Conservation (phyloP, 768 basidiomycete genomes). For the Leccinum truebloodii region DNA sequence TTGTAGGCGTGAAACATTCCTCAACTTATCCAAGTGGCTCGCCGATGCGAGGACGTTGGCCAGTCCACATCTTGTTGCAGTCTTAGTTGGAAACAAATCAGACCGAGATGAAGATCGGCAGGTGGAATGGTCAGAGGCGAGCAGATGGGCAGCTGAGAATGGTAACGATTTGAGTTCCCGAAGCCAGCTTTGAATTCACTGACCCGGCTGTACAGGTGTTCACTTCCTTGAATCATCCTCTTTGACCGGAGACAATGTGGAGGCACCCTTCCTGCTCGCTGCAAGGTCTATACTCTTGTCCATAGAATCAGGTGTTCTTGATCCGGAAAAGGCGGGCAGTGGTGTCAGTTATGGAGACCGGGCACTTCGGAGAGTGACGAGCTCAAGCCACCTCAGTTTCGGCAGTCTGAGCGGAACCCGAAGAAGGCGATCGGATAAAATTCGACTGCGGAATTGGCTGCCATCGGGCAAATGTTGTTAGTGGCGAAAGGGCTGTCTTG, state of each 20-base stretch:
- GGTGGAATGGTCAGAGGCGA: conserved; percentile 95
- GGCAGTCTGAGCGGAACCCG: conserved; percentile 76
- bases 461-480: conserved; percentile 70
- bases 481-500: conserved; percentile 11
- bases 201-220: conserved; percentile 55
- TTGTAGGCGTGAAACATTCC: conserved; percentile 81
- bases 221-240: conserved; percentile 95
- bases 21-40: conserved; percentile 84
- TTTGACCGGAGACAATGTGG: conserved; percentile 88
- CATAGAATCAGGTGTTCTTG: conserved; percentile 87
- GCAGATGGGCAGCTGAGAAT: conserved; percentile 94
- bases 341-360: conserved; percentile 97
- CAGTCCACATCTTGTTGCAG: conserved; percentile 86
- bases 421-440: conserved; percentile 55
- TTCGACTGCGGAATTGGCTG: conserved; percentile 62
- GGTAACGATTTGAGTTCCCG: conserved; percentile 46
- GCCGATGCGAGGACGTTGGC: conserved; percentile 92
- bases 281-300: conserved; percentile 86
- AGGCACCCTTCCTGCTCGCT: conserved; percentile 87
- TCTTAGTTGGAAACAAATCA: conserved; percentile 93
- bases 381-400: conserved; percentile 86
- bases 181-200: conserved; percentile 6
- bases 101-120: conserved; percentile 94
- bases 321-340: conserved; percentile 92
- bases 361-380: conserved; percentile 86